Evolutionary conservation across 73 alveolate species (phyloP).

Genomic region (Breviolum minutum): DNA sequence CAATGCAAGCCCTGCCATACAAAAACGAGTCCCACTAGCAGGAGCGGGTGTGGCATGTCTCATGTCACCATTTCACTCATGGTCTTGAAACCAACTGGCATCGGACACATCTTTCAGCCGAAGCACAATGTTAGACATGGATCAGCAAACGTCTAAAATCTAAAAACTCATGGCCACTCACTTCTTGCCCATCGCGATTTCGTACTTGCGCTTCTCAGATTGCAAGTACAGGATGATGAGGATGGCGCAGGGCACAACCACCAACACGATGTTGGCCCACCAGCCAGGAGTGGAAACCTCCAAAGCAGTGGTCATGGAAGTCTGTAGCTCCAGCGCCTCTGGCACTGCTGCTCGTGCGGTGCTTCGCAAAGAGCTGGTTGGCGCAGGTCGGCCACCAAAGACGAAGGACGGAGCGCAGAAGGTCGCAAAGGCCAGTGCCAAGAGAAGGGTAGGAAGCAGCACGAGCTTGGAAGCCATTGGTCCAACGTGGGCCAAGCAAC

Average conservation of each 20-base stretch:
- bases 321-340: slow-evolving; percentile 44
- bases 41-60: too few relatives aligned
- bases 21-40: too few relatives aligned
- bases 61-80: too few relatives aligned
- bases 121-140: too few relatives aligned
- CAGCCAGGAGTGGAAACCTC: slow-evolving; percentile 84
- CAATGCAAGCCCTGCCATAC: too few relatives aligned
- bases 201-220: slow-evolving; percentile 59
- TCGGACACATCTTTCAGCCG: too few relatives aligned
- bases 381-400: slow-evolving; percentile 46
- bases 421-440: slow-evolving; percentile 36
- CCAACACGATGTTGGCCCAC: slow-evolving; percentile 82
- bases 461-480: slow-evolving; percentile 62
- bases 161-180: slow-evolving; percentile 15
- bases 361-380: slow-evolving; percentile 36
- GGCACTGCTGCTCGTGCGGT: slow-evolving; percentile 60
- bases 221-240: slow-evolving; percentile 61
- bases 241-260: slow-evolving; percentile 65
- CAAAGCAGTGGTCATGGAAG: slow-evolving; percentile 61
- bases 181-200: slow-evolving; percentile 24
- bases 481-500: neutral
- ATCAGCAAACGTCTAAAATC: neutral
- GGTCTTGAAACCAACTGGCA: too few relatives aligned
- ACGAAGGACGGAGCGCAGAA: slow-evolving; percentile 49
- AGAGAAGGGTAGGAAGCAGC: slow-evolving; percentile 64